phyloP scores from a whole-genome alignment of 2,329 filamentous ascomycete species.

The Diaporthe sp. region DNA sequence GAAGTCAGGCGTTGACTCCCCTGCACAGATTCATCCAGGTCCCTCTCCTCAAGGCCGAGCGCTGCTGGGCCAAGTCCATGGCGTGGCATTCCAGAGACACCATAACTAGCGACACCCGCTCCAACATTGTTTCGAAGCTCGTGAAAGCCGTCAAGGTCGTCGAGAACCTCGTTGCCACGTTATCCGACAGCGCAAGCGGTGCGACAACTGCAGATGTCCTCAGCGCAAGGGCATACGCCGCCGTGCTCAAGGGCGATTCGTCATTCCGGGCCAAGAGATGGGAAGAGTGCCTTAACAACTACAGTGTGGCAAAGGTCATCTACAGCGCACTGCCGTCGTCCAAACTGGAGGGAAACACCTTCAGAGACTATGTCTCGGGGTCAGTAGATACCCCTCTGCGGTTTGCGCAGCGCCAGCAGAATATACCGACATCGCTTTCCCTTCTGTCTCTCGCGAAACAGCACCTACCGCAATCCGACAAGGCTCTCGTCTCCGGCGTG shows the following conservation, averaged over 20 bases:
- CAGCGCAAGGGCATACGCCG: slow-evolving; percentile 87
- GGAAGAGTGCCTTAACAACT: slow-evolving; percentile 81
- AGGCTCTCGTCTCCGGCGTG: slow-evolving; percentile 73
- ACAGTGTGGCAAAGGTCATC: slow-evolving; percentile 82
- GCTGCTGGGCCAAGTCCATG: slow-evolving; percentile 86
- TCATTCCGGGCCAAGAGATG: slow-evolving; percentile 91
- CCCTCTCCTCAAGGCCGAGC: slow-evolving; percentile 87
- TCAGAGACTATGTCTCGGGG: slow-evolving; percentile 86
- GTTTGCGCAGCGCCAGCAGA: slow-evolving; percentile 93
- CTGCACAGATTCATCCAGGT: slow-evolving; percentile 76
- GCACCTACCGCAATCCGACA: slow-evolving; percentile 78
- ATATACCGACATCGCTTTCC: slow-evolving; percentile 86
- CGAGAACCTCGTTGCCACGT: slow-evolving; percentile 73
- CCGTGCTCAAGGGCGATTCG: slow-evolving; percentile 80
- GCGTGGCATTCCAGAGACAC: slow-evolving; percentile 95
- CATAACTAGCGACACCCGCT: slow-evolving; percentile 82
- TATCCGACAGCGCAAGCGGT: slow-evolving; percentile 76
- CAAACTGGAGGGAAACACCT: slow-evolving; percentile 76
- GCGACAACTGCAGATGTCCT: slow-evolving; percentile 79
- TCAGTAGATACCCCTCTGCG: slow-evolving; percentile 94
- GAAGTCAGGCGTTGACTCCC: slow-evolving; percentile 13
- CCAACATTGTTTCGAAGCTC: slow-evolving; percentile 89
- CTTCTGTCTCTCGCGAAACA: slow-evolving; percentile 83
- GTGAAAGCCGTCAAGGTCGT: slow-evolving; percentile 83
- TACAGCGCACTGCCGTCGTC: slow-evolving; percentile 80